These are phyloP conservation scores for Aspergillus cristatus DNA, from an alignment of 495 filamentous ascomycete species.

Conservation along the genomic window DNA sequence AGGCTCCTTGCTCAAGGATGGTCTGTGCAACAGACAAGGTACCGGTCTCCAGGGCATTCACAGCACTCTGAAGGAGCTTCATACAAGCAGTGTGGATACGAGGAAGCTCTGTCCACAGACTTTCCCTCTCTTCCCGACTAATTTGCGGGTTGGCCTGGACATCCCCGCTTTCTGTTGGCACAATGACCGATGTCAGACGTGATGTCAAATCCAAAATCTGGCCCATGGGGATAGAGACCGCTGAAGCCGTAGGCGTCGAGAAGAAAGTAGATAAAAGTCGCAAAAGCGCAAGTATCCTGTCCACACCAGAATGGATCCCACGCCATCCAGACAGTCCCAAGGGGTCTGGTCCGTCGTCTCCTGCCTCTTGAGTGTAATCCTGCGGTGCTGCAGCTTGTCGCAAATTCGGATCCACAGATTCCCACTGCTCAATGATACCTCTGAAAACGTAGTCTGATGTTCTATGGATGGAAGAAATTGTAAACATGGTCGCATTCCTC, in stretches of 20 bases:
- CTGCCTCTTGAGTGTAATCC: conserved; percentile 29
- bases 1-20: conserved; percentile 56
- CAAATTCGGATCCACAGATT: conserved; percentile 39
- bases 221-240: conserved; percentile 55
- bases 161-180: conserved; percentile 37
- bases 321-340: conserved; percentile 57
- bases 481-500: conserved; percentile 49
- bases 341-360: conserved; percentile 25
- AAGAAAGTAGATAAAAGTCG: conserved; percentile 47
- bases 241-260: conserved; percentile 44
- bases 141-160: conserved; percentile 56
- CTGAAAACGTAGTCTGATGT: conserved; percentile 69
- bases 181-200: conserved; percentile 57
- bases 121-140: conserved; percentile 66
- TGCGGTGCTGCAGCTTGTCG: conserved; percentile 14
- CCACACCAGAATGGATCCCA: conserved; percentile 60
- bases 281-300: conserved; percentile 56
- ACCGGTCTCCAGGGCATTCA: conserved; percentile 43
- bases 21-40: conserved; percentile 46
- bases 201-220: conserved; percentile 54
- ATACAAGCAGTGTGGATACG: conserved; percentile 62
- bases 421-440: conserved; percentile 68
- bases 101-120: conserved; percentile 60
- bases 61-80: conserved; percentile 43
- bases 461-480: conserved; percentile 52